Evolutionary conservation across 768 basidiomycete species (phyloP), one percentile per base, ranked within the genome.

Genomic region (Cystofilobasidium ferigula): DNA sequence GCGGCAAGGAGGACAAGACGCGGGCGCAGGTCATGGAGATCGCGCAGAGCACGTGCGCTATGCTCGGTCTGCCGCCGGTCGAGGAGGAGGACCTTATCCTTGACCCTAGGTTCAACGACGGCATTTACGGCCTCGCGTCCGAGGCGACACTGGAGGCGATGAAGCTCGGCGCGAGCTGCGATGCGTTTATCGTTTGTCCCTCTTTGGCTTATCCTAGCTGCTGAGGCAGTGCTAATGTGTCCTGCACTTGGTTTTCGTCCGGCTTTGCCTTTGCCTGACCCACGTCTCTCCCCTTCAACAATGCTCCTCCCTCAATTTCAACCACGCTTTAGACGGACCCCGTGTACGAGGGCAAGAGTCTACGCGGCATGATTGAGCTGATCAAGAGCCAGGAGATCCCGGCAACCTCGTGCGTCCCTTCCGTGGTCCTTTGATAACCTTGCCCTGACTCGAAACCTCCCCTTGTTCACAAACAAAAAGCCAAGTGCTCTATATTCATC

Each of bases 61-160:
- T 72, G n/a, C 58, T 72, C 22, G 69, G 68, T 40, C 64, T 69
- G n/a, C 57, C 57, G 20, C 69, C 68, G 0, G 69, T 72, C 42
- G 57, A 59, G 43, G 71, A 72, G 8, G 63, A 59, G 2, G 70
- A 71, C 42, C 69, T 72, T 1, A 48, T 71, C 34, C 54, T 72
- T 0, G 70, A 72, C 62, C 69, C 69, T 13, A 59, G 70, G 34
- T 72, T 71, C 68, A 69, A 72, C 54, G 71, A 69, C 12, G 70
- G 70, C 43, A 67, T 72, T 22, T 72, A 71, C 63, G 70, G 71
- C n/a, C 69, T 72, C 28, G 68, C 70, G 13, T 68, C 71, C 61
- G 65, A 69, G 40, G 35, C 26, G 26, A 72, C 70, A n/a, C 69
- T 72, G 40, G 62, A 45, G 26, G 70, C 71, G 18, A 71, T 72